These are phyloP conservation scores for Puccinia hordei DNA, from an alignment of 1,284 basidiomycete species.

Conservation along the genomic window DNA sequence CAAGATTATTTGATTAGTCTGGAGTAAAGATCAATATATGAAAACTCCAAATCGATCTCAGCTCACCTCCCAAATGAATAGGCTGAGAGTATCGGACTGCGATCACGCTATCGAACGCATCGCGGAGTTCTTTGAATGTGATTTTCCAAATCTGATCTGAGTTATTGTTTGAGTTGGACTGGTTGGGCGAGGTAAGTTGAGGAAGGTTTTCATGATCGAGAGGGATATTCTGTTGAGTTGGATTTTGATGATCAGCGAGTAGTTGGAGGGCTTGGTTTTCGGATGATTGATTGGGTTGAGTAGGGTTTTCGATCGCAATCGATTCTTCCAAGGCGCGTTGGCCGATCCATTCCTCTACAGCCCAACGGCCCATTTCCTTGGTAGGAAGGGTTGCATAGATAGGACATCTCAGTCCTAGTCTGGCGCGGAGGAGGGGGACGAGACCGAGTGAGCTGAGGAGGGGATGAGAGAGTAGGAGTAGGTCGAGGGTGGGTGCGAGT, in stretches of 20 bases:
- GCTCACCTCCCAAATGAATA: conserved; percentile 83
- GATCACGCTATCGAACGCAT: conserved; percentile 88
- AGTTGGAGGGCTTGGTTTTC: conserved; percentile 49
- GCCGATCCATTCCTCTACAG: conserved; percentile 60
- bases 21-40: conserved; percentile 34
- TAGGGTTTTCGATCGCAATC: conserved; percentile 52
- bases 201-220: conserved; percentile 53
- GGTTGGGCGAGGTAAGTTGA: conserved; percentile 51
- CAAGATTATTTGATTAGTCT: conserved; percentile 48
- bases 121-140: conserved; percentile 81
- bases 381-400: conserved; percentile 94
- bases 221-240: conserved; percentile 39
- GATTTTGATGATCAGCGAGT: conserved; percentile 16
- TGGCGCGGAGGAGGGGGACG: conserved; percentile 72
- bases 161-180: conserved; percentile 51
- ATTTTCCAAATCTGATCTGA: conserved; percentile 66
- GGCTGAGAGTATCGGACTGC: conserved; percentile 89
- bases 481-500: conserved; percentile 70
- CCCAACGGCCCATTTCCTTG: conserved; percentile 91
- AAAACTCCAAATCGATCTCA: not conserved
- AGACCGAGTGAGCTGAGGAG: conserved; percentile 84
- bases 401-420: conserved; percentile 84
- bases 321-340: conserved; percentile 66
- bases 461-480: conserved; percentile 89
- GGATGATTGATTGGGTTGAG: conserved; percentile 49